Percentiles rank a stretch among this genome's conserved stretches.
Conservation (phyloP, 345 rosid species). For the Cochlearia excelsa region DNA sequence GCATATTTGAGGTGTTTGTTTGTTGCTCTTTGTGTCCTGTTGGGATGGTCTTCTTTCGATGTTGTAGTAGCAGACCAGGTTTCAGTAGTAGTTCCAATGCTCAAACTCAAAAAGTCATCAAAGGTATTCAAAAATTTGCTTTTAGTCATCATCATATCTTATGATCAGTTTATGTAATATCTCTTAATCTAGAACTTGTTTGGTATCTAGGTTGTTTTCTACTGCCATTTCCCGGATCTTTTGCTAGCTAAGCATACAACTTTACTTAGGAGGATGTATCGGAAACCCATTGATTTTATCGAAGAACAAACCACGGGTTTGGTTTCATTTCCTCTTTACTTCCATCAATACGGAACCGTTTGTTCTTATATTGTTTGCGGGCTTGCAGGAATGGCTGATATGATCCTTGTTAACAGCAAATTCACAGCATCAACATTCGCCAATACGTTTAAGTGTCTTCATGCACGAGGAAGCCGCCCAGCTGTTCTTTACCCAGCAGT, state of each 20-base stretch:
- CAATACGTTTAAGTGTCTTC: conserved; percentile 72
- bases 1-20: conserved; percentile 82
- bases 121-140: conserved; percentile 48
- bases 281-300: conserved; percentile 76
- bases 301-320: conserved; percentile 85
- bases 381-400: conserved; percentile 76
- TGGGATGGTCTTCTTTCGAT: conserved; percentile 75
- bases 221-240: conserved; percentile 93
- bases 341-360: background rate
- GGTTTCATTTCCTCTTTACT: conserved; percentile 8
- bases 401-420: conserved; percentile 81
- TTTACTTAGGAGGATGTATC: conserved; percentile 59
- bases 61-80: conserved; percentile 79
- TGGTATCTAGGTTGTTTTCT: conserved; percentile 65
- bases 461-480: conserved; percentile 63
- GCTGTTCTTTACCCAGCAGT: conserved; percentile 91
- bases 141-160: background rate
- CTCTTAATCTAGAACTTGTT: background rate
- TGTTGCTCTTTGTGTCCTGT: conserved; percentile 69
- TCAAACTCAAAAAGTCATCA: conserved; percentile 61
- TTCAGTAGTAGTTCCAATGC: conserved; percentile 73
- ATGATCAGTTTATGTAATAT: background rate
- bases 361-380: conserved; percentile 21
- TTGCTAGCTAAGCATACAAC: conserved; percentile 83
- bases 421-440: conserved; percentile 88